Evolutionary conservation across 2,329 filamentous ascomycete species (phyloP).

Genomic region (Ceratocystis cacaofunesta): DNA sequence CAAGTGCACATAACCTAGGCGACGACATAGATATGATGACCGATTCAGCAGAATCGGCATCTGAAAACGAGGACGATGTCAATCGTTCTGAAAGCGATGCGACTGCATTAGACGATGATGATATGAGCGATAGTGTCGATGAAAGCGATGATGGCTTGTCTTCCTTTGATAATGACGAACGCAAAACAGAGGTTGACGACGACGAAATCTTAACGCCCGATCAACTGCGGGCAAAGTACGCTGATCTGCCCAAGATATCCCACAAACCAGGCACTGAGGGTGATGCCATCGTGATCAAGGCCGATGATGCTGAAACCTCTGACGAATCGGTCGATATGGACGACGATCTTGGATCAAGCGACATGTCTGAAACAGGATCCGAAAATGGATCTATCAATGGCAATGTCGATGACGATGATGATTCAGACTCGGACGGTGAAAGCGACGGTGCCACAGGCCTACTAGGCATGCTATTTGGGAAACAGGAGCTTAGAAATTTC

Average conservation of each 20-base stretch:
- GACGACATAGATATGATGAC: conserved; percentile 31
- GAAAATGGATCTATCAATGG: conserved; percentile 30
- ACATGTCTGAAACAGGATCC: conserved; percentile 31
- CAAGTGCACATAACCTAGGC: conserved; percentile 15
- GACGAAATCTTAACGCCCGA: conserved; percentile 56
- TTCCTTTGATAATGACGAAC: conserved; percentile 47
- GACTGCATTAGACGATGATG: conserved; percentile 24
- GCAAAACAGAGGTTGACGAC: conserved; percentile 36
- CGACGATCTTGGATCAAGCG: conserved; percentile 27
- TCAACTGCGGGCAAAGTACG: conserved; percentile 54
- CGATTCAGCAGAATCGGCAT: conserved; percentile 23
- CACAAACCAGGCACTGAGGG: not conserved
- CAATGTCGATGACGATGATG: conserved; percentile 25
- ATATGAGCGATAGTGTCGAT: conserved; percentile 25
- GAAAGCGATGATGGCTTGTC: conserved; percentile 41
- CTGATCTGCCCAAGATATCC: conserved; percentile 39
- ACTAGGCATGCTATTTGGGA: conserved; percentile 43
- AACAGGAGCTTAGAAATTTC: conserved; percentile 41
- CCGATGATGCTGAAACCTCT: conserved; percentile 21
- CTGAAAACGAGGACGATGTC: conserved; percentile 18
- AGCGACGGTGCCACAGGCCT: conserved; percentile 34
- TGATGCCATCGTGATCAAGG: conserved; percentile 16
- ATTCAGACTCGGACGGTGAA: conserved; percentile 21
- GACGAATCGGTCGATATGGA: conserved; percentile 32
- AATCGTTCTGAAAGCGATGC: conserved; percentile 17